Evolutionary conservation across 1,284 basidiomycete genomes (phyloP).

Genomic region (Leccinum subatratum): DNA sequence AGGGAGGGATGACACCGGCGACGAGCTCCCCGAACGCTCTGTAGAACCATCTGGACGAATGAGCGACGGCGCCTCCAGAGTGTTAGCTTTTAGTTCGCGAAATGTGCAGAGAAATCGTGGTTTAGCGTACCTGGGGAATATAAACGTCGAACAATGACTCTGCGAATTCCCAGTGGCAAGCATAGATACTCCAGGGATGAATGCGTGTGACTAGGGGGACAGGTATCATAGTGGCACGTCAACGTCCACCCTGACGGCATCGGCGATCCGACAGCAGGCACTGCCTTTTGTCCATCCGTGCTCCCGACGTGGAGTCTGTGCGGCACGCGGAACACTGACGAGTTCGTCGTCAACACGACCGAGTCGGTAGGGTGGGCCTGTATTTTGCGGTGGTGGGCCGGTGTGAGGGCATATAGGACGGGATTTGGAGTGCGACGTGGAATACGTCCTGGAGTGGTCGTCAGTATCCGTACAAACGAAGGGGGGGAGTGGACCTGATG

Average conservation of each 20-base stretch:
- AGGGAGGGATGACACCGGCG: constrained; percentile 58
- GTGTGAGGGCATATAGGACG: constrained; percentile 58
- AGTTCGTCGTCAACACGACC: constrained; percentile 63
- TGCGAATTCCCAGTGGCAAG: too few relatives aligned
- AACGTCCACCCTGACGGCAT: constrained; percentile 60
- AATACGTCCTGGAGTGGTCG: constrained; percentile 55
- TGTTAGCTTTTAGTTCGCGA: too few relatives aligned
- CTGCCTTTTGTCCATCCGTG: constrained; percentile 72
- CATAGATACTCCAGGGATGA: too few relatives aligned
- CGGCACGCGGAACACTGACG: constrained; percentile 50
- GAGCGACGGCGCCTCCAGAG: constrained; percentile 62
- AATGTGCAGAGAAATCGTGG: too few relatives aligned
- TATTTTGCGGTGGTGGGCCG: constrained; percentile 33
- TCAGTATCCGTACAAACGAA: constrained; percentile 1
- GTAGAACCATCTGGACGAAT: constrained; percentile 59
- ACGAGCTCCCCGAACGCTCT: constrained; percentile 64
- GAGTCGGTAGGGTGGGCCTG: constrained; percentile 56
- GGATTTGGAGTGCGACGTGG: constrained; percentile 71
- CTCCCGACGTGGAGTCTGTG: constrained; percentile 64
- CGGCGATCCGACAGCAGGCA: constrained; percentile 78
- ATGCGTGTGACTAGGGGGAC: too few relatives aligned
- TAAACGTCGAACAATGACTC: too few relatives aligned
- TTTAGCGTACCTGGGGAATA: too few relatives aligned
- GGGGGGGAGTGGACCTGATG: constrained; percentile 50
- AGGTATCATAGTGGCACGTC: too few relatives aligned